phyloP scores from a whole-genome alignment of 495 filamentous ascomycete species.

The Aspergillus biplanus region DNA sequence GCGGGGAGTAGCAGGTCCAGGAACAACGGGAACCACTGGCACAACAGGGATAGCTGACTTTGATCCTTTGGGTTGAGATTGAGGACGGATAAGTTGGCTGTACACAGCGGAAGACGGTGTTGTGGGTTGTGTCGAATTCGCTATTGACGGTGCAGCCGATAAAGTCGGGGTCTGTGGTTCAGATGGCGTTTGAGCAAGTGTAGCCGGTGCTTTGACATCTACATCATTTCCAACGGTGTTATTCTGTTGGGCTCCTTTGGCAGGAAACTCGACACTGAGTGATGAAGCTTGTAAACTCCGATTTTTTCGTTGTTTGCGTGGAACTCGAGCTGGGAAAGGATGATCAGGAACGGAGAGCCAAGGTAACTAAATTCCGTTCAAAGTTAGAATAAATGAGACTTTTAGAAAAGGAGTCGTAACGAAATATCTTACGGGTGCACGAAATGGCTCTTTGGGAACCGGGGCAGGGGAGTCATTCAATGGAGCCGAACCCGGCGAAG shows the following conservation, averaged over 20 bases:
- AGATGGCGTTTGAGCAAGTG: conserved; percentile 43
- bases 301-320: conserved; percentile 44
- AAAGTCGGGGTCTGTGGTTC: conserved; percentile 70
- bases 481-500: conserved; percentile 36
- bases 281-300: conserved; percentile 40
- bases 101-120: conserved; percentile 63
- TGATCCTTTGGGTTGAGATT: conserved; percentile 43
- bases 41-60: conserved; percentile 62
- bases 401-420: background rate
- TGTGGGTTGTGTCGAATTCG: conserved; percentile 68
- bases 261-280: conserved; percentile 53
- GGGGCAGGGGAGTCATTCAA: conserved; percentile 24
- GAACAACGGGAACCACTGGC: conserved; percentile 69
- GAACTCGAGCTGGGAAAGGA: conserved; percentile 62
- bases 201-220: conserved; percentile 26
- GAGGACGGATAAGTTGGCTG: conserved; percentile 36
- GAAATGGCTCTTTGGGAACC: conserved; percentile 51
- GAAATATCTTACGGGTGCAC: conserved; percentile 62
- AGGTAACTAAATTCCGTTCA: conserved; percentile 59
- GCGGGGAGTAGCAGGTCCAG: conserved; percentile 46
- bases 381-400: background rate
- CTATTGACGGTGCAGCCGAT: conserved; percentile 67
- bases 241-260: conserved; percentile 39
- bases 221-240: conserved; percentile 28
- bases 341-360: conserved; percentile 77